phyloP scores from a whole-genome alignment of 768 basidiomycete genomes.

The Pholiota molesta region DNA sequence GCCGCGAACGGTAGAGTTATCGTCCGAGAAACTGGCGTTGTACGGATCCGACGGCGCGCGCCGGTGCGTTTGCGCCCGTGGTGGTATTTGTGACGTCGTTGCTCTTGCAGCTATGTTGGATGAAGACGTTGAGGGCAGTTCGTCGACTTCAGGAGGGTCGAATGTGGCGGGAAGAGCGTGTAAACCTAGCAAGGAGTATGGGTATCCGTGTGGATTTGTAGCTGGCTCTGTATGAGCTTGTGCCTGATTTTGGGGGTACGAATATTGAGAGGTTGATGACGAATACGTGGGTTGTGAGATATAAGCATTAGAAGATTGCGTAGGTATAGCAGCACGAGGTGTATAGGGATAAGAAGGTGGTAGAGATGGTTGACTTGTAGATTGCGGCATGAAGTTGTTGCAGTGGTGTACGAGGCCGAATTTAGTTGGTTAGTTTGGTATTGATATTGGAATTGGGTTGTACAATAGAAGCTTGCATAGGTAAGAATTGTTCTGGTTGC shows the following conservation, averaged over 20 bases:
- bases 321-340: background rate
- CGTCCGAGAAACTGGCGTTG: constrained; percentile 3
- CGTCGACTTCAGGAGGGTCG: constrained; percentile 17
- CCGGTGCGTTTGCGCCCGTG: background rate
- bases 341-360: constrained; percentile 3
- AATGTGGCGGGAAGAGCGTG: constrained; percentile 23
- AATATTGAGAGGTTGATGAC: background rate
- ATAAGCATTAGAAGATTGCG: background rate
- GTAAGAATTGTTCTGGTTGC: background rate
- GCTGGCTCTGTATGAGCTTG: background rate
- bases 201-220: constrained; percentile 17
- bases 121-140: constrained; percentile 2
- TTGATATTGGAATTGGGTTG: background rate
- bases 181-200: constrained; percentile 23
- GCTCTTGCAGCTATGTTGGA: background rate
- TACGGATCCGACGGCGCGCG: background rate
- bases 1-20: constrained; percentile 4
- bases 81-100: background rate
- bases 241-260: background rate
- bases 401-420: background rate
- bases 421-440: background rate
- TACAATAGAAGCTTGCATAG: background rate
- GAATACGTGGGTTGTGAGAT: background rate
- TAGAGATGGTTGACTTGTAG: background rate
- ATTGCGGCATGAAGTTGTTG: background rate